Base-by-base conservation (phyloP, 352 stramenopile genomes). In the Phytophthora quininea region DNA sequence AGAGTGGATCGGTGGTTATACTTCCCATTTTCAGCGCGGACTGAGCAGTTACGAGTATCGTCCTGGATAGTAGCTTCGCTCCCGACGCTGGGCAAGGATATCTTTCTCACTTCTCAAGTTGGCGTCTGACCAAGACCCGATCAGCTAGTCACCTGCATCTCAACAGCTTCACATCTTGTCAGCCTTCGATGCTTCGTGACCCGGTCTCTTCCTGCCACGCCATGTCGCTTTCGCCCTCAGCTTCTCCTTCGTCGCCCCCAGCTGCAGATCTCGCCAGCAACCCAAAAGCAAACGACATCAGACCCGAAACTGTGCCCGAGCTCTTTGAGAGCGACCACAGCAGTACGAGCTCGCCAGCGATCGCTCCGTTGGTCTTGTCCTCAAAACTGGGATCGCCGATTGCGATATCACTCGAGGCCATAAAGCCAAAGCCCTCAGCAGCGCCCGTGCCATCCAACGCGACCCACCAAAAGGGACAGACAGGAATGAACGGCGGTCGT, bases 401-500 rank as follows among this genome's bases (percentile, higher is more conserved):
- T 29, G 45, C 51, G 42, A 53, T 74, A 59, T 52, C 56, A 15
- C 64, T 69, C 43, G 68, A 73, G 55, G 59, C 60, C 40, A 47
- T 59, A 14, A 69, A 64, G 15, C 48, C 55, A 43, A 65, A 68
- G 37, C 30, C 63, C 37, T 46, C 46, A 35, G 43, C 24, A 33
- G 27, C 63, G 62, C 45, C 69, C 35, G 57, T 35, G 24, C 54
- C 77, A 53, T 58, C 59, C 37, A 88, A 88, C 51, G 64, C 71
- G 38, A 85, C 76, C 46, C 64, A 78, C 32, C 58, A 64, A 64
- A 90, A 87, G 45, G 75, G 75, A 11, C 80, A 88, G 30, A 71
- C 71, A 46, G 81, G 80, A n/a, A 94, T 92, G 84, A 95, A 93
- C 58, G 86, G 85, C 53, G 97, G 97, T 11, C 86, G 96, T 45